These are phyloP conservation scores for Trapa incisa DNA, from an alignment of 345 rosid genomes.

Conservation along the genomic window DNA sequence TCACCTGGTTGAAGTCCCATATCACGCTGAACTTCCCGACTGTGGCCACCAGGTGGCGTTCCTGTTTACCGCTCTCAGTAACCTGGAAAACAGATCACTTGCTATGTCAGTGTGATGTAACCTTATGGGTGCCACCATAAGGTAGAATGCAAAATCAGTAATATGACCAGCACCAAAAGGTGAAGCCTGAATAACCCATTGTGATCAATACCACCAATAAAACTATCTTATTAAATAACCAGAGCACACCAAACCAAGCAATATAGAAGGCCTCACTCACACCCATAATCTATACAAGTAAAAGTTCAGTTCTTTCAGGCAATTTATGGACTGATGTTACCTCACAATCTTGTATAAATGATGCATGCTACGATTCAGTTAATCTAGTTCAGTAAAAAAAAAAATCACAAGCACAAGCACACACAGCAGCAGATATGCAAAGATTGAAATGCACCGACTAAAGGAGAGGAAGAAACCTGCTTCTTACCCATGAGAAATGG, in stretches of 20 bases:
- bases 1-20: slow-evolving; percentile 95
- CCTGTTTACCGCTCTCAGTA: slow-evolving; percentile 83
- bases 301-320: background rate
- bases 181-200: background rate
- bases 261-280: background rate
- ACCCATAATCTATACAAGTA: background rate
- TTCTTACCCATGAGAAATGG: slow-evolving; percentile 96
- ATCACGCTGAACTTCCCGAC: slow-evolving; percentile 93
- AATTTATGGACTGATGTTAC: background rate
- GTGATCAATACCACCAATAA: background rate
- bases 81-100: slow-evolving; percentile 30
- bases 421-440: background rate
- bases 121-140: background rate
- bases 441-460: background rate
- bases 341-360: background rate
- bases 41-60: slow-evolving; percentile 79
- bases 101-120: background rate
- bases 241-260: background rate
- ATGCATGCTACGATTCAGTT: background rate
- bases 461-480: background rate
- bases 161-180: no score
- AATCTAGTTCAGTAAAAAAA: background rate
- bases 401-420: background rate
- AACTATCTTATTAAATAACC: background rate
- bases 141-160: no score